Evolutionary conservation across 169 alveolate species (phyloP).

Genomic region (Eimeria maxima): DNA sequence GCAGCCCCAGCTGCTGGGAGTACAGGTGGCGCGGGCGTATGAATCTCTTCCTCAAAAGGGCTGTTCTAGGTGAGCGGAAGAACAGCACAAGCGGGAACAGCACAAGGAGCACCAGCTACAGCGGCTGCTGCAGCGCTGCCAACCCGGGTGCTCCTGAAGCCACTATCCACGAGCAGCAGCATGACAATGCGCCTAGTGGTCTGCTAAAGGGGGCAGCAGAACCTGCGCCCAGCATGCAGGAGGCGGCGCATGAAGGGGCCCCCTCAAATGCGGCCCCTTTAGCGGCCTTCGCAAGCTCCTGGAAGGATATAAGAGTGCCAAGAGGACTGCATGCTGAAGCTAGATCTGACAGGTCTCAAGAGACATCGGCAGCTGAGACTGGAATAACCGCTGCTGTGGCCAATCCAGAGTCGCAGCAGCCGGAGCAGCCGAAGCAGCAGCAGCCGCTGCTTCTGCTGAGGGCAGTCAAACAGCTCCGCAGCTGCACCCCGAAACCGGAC

Average conservation of each 20-base stretch:
- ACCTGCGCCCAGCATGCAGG: background rate
- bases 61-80: background rate
- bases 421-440: conserved; percentile 6
- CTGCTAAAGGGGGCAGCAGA: conserved; percentile 1
- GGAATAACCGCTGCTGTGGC: background rate
- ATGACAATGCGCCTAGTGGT: background rate
- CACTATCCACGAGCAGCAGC: conserved; percentile 43
- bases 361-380: background rate
- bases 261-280: background rate
- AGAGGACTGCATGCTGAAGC: conserved; percentile 14
- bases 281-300: background rate
- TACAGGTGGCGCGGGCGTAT: conserved; percentile 53
- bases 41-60: conserved; percentile 20
- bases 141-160: background rate
- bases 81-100: conserved; percentile 24
- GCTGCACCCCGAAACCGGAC: conserved; percentile 2
- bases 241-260: background rate
- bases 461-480: background rate
- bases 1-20: conserved; percentile 37
- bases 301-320: background rate
- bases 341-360: background rate
- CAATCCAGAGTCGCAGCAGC: background rate
- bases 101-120: conserved; percentile 9
- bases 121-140: conserved; percentile 20
- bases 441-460: conserved; percentile 33